A percentile compares a stretch with the other conserved stretches of the same genome.
phyloP scores from a whole-genome alignment of 306 rosid species.

The Sechiopsis laciniata region DNA sequence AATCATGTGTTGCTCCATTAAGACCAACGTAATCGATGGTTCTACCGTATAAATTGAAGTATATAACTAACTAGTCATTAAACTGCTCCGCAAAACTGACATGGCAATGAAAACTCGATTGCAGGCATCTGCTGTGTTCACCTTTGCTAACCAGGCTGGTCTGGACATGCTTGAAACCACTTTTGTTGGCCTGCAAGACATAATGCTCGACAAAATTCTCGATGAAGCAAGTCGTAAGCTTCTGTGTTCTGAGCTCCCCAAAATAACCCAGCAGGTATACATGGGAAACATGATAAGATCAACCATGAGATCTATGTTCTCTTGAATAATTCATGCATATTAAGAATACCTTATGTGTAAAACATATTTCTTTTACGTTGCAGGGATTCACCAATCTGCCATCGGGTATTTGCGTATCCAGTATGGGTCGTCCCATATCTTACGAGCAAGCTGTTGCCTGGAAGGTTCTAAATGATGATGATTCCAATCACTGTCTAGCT shows the following conservation, averaged over 20 bases:
- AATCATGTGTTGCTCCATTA: constrained; percentile 85
- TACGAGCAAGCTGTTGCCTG: constrained; percentile 91
- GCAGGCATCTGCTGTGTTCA: constrained; percentile 91
- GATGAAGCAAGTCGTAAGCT: constrained; percentile 79
- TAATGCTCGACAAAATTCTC: constrained; percentile 88
- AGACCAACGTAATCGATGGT: constrained; percentile 49
- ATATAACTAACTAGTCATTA: background rate
- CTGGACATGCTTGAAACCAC: constrained; percentile 97
- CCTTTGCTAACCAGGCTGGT: constrained; percentile 93
- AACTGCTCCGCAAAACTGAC: background rate
- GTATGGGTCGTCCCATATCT: constrained; percentile 85
- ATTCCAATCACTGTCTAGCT: constrained; percentile 88
- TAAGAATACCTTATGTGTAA: background rate
- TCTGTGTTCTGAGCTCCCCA: constrained; percentile 84
- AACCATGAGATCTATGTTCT: background rate
- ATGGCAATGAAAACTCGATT: background rate
- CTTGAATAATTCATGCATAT: background rate
- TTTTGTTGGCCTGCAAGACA: constrained; percentile 89
- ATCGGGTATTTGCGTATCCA: constrained; percentile 68
- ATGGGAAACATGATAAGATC: background rate
- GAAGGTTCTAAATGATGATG: constrained; percentile 87
- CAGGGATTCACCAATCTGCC: constrained; percentile 87
- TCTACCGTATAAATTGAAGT: too few species aligned
- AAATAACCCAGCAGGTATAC: constrained; percentile 86
- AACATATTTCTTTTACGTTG: background rate